Evolutionary conservation across 495 filamentous ascomycete species (phyloP).

Genomic region (Achaetomiella virescens): DNA sequence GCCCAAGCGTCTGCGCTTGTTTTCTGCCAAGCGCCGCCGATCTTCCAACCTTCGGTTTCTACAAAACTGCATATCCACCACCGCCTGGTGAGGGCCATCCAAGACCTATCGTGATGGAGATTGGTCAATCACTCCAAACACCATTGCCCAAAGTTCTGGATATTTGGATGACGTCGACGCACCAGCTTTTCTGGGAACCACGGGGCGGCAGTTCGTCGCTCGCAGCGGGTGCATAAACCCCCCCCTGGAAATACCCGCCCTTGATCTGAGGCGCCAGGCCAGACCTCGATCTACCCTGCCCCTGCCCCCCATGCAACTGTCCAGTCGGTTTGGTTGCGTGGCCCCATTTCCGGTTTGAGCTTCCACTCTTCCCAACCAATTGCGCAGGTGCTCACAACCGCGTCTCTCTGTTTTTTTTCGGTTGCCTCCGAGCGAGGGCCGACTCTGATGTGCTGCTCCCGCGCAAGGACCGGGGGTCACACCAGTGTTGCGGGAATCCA

Average conservation of each 20-base stretch:
- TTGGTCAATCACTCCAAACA: neutral
- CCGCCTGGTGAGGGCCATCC: too few relatives aligned
- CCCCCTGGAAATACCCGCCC: slow-evolving; percentile 7
- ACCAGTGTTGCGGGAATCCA: neutral
- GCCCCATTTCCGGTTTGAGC: slow-evolving; percentile 21
- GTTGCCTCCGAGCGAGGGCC: slow-evolving; percentile 6
- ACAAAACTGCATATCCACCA: neutral
- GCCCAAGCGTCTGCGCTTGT: neutral
- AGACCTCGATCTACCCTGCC: slow-evolving; percentile 10
- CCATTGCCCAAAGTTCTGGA: neutral
- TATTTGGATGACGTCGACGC: slow-evolving; percentile 1
- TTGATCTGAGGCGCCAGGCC: slow-evolving; percentile 9
- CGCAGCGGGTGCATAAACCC: slow-evolving; percentile 17
- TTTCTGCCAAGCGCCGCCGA: too few relatives aligned
- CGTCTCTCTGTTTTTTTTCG: slow-evolving; percentile 10
- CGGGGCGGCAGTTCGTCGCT: neutral
- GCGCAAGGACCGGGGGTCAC: neutral
- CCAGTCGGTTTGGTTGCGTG: slow-evolving; percentile 1
- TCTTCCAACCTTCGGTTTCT: neutral
- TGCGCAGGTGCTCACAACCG: slow-evolving; percentile 4
- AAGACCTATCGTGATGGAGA: neutral
- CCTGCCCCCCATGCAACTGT: slow-evolving; percentile 10
- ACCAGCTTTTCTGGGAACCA: neutral
- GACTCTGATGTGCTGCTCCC: neutral
- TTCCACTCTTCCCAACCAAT: slow-evolving; percentile 20